Conservation (phyloP, 2,329 filamentous ascomycete species). For the Talaromyces sp. region DNA sequence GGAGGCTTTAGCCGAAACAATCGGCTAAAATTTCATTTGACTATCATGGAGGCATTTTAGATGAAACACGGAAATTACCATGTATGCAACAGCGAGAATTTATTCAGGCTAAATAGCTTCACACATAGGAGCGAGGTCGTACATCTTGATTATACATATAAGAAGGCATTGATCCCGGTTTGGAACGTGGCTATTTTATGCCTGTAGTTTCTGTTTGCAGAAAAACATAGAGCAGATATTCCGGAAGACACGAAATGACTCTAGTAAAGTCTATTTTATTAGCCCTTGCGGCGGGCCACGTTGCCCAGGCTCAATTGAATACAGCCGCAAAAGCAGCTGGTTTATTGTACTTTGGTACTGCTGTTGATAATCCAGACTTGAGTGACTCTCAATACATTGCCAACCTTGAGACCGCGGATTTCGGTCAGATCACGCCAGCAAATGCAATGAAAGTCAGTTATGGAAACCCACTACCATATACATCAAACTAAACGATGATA, state of each 20-base stretch:
- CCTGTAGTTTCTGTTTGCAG: neutral
- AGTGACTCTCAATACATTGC: slow-evolving; percentile 54
- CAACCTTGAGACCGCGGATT: slow-evolving; percentile 60
- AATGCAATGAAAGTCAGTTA: slow-evolving; percentile 55
- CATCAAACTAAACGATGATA: neutral
- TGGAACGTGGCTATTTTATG: neutral
- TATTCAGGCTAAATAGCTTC: slow-evolving; percentile 8
- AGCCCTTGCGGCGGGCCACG: neutral
- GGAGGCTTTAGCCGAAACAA: neutral
- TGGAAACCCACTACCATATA: neutral
- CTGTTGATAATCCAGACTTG: slow-evolving; percentile 56
- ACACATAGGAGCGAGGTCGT: neutral
- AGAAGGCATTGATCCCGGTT: neutral
- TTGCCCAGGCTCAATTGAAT: slow-evolving; percentile 17
- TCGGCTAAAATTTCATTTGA: neutral
- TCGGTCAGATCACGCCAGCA: slow-evolving; percentile 62
- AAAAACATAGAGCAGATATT: neutral
- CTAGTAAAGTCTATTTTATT: neutral
- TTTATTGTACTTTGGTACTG: slow-evolving; percentile 55
- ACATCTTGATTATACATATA: neutral
- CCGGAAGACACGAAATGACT: neutral
- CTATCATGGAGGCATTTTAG: neutral
- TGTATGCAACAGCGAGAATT: neutral
- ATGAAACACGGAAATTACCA: neutral
- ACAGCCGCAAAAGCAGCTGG: slow-evolving; percentile 52